Base-by-base conservation (phyloP, 768 basidiomycete genomes). In the Naganishia kalamii region DNA sequence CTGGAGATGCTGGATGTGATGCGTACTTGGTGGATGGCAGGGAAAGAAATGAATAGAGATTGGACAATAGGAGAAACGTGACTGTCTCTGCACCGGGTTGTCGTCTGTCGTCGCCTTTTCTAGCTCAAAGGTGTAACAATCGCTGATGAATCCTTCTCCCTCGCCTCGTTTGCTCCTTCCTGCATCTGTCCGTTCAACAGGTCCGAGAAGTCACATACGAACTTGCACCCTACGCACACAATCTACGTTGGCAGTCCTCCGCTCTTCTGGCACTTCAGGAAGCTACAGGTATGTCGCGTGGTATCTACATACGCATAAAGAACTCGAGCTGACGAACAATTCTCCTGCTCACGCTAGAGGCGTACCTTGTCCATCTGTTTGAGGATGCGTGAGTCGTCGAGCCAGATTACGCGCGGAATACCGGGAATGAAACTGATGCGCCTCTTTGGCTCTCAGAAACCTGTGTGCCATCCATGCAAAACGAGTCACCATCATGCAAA, bases 381-480 rank as follows among this genome's bases (percentile, higher is more conserved):
- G 96, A 99, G 79, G 96, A 99, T 79, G 92, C 94, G 90, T 97
- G 78, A 81, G 92, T 57, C 89, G 33, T 33, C 10, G 11, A 1
- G 51, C 44, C 23, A 29, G 29, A 5, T 46, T 25, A 25, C n/a
- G 23, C 40, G 19, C 7, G 17, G 29, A 30, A 33, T 43, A 8
- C n/a, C 25, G 25, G 6, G 29, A 35, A n/a, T 6, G 13, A 19
- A 13, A n/a, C 30, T 35, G 3, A 52, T 30, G 4, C 32, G 10
- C 19, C 11, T n/a, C 21, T 46, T 43, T 29, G 0, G 5, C 5
- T 47, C 66, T 23, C 67, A 96, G 92, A 46, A 96, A 97, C 77
- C 81, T 96, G 35, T 99, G 96, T 74, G 93, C 94, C 6, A 89
- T 99, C 70, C 94, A 98, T 73, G 94, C 94, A 17, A 97, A 94